Base-by-base conservation (phyloP, 768 basidiomycete species). In the Pholiota molesta region DNA sequence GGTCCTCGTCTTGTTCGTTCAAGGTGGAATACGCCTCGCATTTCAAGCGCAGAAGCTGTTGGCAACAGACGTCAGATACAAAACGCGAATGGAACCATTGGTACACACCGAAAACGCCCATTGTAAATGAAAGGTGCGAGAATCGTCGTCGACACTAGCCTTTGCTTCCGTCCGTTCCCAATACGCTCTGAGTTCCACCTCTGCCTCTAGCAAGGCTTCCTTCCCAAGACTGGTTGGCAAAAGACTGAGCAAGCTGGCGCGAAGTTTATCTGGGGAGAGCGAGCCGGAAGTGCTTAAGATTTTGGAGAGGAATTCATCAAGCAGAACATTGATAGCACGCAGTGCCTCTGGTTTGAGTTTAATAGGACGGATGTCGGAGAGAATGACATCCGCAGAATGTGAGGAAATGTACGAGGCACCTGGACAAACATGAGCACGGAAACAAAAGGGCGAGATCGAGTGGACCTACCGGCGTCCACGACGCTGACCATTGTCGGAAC, bases 351-450 rank as follows among this genome's bases (percentile, higher is more conserved):
- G 71, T 65, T 88, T 87, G 75, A 97, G 85, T 72, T 87, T 90
- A 66, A 93, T 95, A n/a, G 94, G 93, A 19, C 95, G 89, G 59
- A 96, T 86, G 68, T 98, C 95, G 62, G 92, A 94, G 57, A 98
- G 87, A 70, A 97, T 90, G 64, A 94, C 87, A 76, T 97, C 94
- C 49, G 95, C 94, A 35, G 93, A 94, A 65, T 87, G 86, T 14
- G 87, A 75, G 28, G 91, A 94, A 64, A 97, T 86, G 76, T 94
- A 98, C 56, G 78, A 81, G 2, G 92, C 91, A 57, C 86, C 85
- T 83, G 67, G 57, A 53, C 35, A 40, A 33, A 39, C 47, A 62
- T 70, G 59, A 59, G 57, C 40, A 52, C 52, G 54, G 42, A 40
- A 52, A 66, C 39, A 8, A 26, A 21, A 56, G 52, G 14, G 55